Base-by-base conservation (phyloP, 176 grass and related monocot genomes). In the Carex kokanica region DNA sequence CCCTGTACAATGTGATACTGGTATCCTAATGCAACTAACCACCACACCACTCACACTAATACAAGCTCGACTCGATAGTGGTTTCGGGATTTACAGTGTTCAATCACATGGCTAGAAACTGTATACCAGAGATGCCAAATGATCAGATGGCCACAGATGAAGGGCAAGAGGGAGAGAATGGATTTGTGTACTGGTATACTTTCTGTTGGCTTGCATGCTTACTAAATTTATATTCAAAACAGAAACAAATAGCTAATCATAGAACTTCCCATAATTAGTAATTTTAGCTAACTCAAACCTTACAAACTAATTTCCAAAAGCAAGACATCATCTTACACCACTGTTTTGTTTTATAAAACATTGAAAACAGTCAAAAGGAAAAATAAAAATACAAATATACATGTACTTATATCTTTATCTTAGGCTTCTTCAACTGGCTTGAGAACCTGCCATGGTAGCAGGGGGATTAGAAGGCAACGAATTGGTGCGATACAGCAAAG, bases 401-500 rank as follows among this genome's bases (percentile, higher is more conserved):
- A 25, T 78, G 23, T n/a, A 74, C 24, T 9, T 78, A 6, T 29
- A 60, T 31, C 31, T 73, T 47, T 6, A 62, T 2, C 32, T 63
- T 45, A 64, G 12, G 12, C 7, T 61, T 45, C 59, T 63, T 81
- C 79, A 81, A 25, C 27, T 81, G 11, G 12, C 79, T 31, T 81
- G 59, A 81, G 59, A 34, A 25, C 31, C 59, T 25, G 59, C 54
- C 6, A 49, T n/a, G 32, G 36, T 45, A 13, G 13, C 20, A 65
- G 59, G 8, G 59, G 38, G 18, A 64, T 43, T 81, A 49, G 57
- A 15, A 4, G 79, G 59, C 38, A 81, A 65, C 12, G 79, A 81
- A 20, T 63, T 81, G 59, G 79, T 65, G 38, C 79, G 79, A 17
- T 47, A 47, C 59, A 81, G 15, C 18, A 43, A 81, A 24, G 79